Percentiles rank a stretch among this genome's conserved stretches.
These are phyloP conservation scores for Trichosanthes truncata DNA, from an alignment of 306 rosid species.

Conservation along the genomic window DNA sequence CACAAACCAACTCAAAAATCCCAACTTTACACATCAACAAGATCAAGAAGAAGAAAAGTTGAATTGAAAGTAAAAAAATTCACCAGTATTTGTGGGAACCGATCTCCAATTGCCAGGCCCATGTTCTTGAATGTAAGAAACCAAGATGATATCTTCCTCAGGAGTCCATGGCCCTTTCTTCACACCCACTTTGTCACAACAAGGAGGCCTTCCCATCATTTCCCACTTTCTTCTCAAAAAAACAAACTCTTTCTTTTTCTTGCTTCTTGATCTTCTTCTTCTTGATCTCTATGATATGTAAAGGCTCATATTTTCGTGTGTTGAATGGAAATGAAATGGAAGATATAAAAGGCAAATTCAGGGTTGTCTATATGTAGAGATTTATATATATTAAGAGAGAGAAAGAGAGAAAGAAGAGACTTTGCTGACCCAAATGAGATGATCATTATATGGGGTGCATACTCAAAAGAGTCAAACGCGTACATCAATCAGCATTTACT, in stretches of 20 bases:
- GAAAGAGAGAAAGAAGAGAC: neutral
- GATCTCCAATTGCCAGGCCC: constrained; percentile 70
- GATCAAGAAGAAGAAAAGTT: neutral
- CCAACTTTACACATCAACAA: neutral
- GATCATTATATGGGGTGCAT: neutral
- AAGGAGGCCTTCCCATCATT: constrained; percentile 57
- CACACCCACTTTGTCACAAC: constrained; percentile 48
- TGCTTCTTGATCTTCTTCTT: neutral
- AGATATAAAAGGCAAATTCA: neutral
- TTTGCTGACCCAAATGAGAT: constrained; percentile 19
- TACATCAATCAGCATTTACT: constrained; percentile 47
- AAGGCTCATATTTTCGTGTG: neutral
- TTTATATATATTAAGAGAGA: constrained; percentile 9
- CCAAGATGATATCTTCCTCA: constrained; percentile 55
- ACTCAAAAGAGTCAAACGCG: constrained; percentile 24
- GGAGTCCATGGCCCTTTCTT: constrained; percentile 82
- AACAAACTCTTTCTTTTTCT: too few relatives aligned
- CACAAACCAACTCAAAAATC: neutral
- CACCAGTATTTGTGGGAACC: constrained; percentile 52
- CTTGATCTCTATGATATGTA: neutral
- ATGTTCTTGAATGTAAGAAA: constrained; percentile 58
- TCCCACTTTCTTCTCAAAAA: neutral
- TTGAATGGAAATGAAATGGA: neutral
- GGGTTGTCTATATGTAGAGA: constrained; percentile 14
- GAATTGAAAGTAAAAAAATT: neutral